phyloP scores from a whole-genome alignment of 1,139 yeast genomes.

The Hansenula lynferdii region DNA sequence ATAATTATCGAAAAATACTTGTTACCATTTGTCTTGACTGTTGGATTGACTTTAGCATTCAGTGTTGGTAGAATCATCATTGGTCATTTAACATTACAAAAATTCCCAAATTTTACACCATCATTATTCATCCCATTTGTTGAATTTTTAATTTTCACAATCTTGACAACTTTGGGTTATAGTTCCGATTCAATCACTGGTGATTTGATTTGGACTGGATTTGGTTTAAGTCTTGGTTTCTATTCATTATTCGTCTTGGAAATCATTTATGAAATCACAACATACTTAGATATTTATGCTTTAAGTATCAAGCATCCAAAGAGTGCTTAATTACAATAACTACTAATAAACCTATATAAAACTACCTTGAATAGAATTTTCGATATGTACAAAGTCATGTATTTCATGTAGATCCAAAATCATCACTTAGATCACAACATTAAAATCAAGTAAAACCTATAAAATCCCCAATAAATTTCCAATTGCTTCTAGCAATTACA shows the following conservation, averaged over 20 bases:
- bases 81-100: conserved; percentile 78
- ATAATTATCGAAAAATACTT: conserved; percentile 40
- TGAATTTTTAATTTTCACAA: conserved; percentile 41
- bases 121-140: conserved; percentile 64
- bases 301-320: conserved; percentile 79
- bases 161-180: conserved; percentile 37
- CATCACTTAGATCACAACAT: conserved; percentile 1
- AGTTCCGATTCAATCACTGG: conserved; percentile 35
- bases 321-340: conserved; percentile 26
- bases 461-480: too few relatives aligned
- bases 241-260: conserved; percentile 80
- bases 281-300: conserved; percentile 80
- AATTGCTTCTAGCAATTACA: too few relatives aligned
- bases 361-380: background rate
- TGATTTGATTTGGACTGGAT: conserved; percentile 62
- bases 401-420: conserved; percentile 2
- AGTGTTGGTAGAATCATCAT: conserved; percentile 86
- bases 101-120: conserved; percentile 67
- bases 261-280: conserved; percentile 77
- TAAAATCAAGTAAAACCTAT: background rate
- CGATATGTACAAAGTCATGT: conserved; percentile 3
- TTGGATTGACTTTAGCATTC: conserved; percentile 77
- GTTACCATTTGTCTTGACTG: conserved; percentile 59
- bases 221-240: conserved; percentile 72
- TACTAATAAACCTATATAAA: background rate